Evolutionary conservation across 306 rosid species (phyloP).

Genomic region (Crataegus laevigata): DNA sequence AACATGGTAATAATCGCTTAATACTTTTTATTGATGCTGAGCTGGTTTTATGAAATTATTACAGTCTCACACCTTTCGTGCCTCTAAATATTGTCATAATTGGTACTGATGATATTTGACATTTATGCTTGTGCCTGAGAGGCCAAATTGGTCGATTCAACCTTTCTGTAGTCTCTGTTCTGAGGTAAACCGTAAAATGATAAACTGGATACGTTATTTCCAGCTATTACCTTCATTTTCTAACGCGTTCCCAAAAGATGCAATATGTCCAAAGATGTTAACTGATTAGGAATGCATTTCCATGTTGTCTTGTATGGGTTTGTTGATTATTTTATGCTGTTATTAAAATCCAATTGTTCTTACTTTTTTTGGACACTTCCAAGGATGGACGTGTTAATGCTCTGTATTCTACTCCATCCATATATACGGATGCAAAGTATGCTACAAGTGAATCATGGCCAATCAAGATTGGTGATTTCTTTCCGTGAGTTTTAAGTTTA

Average conservation of each 20-base stretch:
- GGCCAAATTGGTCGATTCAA: not conserved
- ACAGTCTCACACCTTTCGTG: not conserved
- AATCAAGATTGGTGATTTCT: conserved; percentile 76
- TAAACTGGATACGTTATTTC: not conserved
- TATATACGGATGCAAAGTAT: conserved; percentile 86
- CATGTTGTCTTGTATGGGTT: not conserved
- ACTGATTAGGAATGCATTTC: not conserved
- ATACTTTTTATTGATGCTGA: not conserved
- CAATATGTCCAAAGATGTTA: not conserved
- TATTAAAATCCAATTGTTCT: not conserved
- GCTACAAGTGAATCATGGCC: conserved; percentile 84
- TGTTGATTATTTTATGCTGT: not conserved
- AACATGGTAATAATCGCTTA: conserved; percentile 44
- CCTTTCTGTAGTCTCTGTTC: no score
- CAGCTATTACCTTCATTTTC: not conserved
- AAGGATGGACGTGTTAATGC: conserved; percentile 94
- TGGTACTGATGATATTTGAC: not conserved
- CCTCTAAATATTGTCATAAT: not conserved
- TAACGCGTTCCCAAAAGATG: not conserved
- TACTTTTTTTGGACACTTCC: conserved; percentile 17
- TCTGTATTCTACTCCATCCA: conserved; percentile 80
- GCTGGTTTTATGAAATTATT: conserved; percentile 10
- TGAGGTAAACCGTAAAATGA: not conserved
- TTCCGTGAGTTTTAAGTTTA: conserved; percentile 65
- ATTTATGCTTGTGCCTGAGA: not conserved